phyloP scores from a whole-genome alignment of 805 yeast genomes.

The Candida morakotiae region DNA sequence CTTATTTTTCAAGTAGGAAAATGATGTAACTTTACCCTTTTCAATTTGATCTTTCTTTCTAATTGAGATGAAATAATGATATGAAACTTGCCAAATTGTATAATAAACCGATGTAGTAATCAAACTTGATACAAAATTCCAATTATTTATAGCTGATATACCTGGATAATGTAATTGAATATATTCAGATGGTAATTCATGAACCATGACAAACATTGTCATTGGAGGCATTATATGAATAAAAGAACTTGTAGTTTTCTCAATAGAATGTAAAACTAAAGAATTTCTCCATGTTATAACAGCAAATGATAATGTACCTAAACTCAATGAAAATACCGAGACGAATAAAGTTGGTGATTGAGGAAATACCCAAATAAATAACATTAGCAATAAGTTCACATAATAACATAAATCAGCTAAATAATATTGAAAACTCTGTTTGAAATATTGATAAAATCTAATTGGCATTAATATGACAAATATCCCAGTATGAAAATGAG shows the following conservation, averaged over 20 bases:
- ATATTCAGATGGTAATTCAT: constrained; percentile 55
- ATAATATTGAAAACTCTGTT: constrained; percentile 75
- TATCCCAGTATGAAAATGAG: constrained; percentile 63
- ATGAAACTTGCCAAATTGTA: constrained; percentile 83
- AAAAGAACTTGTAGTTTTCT: constrained; percentile 86
- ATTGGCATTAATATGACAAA: constrained; percentile 73
- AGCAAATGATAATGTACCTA: constrained; percentile 90
- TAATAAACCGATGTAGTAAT: constrained; percentile 78
- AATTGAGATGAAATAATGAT: constrained; percentile 90
- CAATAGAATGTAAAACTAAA: constrained; percentile 84
- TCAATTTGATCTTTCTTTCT: constrained; percentile 74
- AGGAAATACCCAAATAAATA: constrained; percentile 83
- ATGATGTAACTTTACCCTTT: constrained; percentile 83
- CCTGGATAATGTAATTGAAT: constrained; percentile 73
- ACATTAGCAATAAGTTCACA: constrained; percentile 66
- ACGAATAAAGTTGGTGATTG: constrained; percentile 67
- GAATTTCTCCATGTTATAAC: constrained; percentile 96
- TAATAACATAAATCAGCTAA: constrained; percentile 92
- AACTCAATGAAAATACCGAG: constrained; percentile 79
- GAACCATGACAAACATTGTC: constrained; percentile 81
- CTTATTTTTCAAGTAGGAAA: constrained; percentile 74
- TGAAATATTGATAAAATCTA: constrained; percentile 76
- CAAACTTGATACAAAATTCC: constrained; percentile 71
- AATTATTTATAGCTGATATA: constrained; percentile 55
- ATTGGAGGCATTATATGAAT: constrained; percentile 91